Conservation (phyloP, 129 eudicot genomes). For the Mikania micrantha region DNA sequence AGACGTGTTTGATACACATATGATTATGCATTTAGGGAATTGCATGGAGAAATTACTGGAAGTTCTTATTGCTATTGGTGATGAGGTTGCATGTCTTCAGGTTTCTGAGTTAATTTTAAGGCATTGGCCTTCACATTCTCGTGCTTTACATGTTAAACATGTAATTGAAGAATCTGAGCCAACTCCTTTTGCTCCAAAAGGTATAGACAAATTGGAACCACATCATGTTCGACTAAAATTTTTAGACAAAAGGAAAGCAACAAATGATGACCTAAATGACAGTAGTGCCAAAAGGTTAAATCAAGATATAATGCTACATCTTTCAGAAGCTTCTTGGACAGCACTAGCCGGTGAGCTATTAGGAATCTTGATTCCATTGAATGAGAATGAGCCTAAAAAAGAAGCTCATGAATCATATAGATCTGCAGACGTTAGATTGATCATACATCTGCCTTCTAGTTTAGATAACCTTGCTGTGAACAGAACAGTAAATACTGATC, state of each 20-base stretch:
- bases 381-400: slow-evolving; percentile 29
- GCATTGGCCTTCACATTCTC: slow-evolving; percentile 98
- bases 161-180: slow-evolving; percentile 81
- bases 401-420: slow-evolving; percentile 26
- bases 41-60: slow-evolving; percentile 98
- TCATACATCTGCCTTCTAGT: slow-evolving; percentile 42
- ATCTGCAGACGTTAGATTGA: slow-evolving; percentile 46
- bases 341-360: slow-evolving; percentile 56
- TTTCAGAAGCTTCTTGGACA: slow-evolving; percentile 77
- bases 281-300: slow-evolving; percentile 48
- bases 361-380: slow-evolving; percentile 40
- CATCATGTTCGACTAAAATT: slow-evolving; percentile 72
- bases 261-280: slow-evolving; percentile 30
- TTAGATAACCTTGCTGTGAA: slow-evolving; percentile 27
- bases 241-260: slow-evolving; percentile 58
- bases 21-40: slow-evolving; percentile 62
- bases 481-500: slow-evolving; percentile 21
- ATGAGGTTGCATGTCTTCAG: slow-evolving; percentile 87
- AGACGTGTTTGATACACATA: slow-evolving; percentile 2
- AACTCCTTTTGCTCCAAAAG: slow-evolving; percentile 81
- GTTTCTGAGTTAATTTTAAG: slow-evolving; percentile 72
- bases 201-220: slow-evolving; percentile 91
- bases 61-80: slow-evolving; percentile 96
- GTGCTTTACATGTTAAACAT: slow-evolving; percentile 74
- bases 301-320: slow-evolving; percentile 39